phyloP scores from a whole-genome alignment of 805 yeast species.

The Hanseniaspora mollemarum region DNA sequence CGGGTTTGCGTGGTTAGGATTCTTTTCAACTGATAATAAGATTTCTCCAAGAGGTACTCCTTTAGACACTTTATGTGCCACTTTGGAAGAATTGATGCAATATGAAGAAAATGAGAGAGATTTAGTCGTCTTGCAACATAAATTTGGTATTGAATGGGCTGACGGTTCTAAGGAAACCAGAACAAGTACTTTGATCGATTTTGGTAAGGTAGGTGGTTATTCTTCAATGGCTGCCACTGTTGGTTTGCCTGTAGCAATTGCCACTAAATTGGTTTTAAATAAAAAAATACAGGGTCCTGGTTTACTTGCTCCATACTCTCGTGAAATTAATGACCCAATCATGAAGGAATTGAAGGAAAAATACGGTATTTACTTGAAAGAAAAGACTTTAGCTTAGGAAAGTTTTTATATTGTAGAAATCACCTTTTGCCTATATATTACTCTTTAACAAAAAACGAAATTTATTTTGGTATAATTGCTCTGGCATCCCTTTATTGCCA shows the following conservation, averaged over 20 bases:
- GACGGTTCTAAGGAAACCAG: conserved; percentile 84
- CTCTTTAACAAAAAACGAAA: no score
- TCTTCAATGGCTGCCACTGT: conserved; percentile 97
- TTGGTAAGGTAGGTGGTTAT: conserved; percentile 81
- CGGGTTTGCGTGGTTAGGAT: conserved; percentile 90
- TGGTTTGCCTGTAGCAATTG: conserved; percentile 98
- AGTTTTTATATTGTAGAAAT: no score
- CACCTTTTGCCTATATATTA: no score
- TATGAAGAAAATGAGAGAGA: conserved; percentile 93
- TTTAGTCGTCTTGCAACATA: conserved; percentile 89
- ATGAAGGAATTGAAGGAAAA: conserved; percentile 84
- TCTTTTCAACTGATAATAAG: conserved; percentile 55
- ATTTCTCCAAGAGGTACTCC: conserved; percentile 89
- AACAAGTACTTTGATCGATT: conserved; percentile 89
- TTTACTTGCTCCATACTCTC: conserved; percentile 81
- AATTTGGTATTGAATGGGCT: conserved; percentile 93
- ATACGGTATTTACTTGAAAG: conserved; percentile 75
- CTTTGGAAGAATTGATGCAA: conserved; percentile 91
- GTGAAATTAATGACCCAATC: conserved; percentile 81
- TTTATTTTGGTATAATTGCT: no score
- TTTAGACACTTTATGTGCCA: conserved; percentile 91
- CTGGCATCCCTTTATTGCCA: no score
- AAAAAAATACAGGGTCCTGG: conserved; percentile 74
- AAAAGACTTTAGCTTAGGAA: conserved; percentile 55
- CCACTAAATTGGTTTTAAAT: conserved; percentile 70